Base-by-base conservation (phyloP, 1,284 basidiomycete genomes). In the Melampsora americana region DNA sequence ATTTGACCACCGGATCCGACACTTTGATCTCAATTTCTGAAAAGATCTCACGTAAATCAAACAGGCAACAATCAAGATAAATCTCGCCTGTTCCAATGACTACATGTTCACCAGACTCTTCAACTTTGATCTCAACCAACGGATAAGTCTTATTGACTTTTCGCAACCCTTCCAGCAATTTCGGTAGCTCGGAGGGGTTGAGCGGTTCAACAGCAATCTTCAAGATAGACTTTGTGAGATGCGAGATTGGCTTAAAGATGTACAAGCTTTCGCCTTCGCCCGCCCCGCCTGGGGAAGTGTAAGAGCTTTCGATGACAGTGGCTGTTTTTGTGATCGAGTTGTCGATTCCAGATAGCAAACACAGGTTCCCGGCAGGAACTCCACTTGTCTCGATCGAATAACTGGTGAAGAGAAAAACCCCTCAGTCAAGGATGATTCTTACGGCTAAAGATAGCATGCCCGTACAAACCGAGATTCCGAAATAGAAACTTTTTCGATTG, bases 21-120 rank as follows among this genome's bases (percentile, higher is more conserved):
- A 99, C 94, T 85, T 99, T 98, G 86, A 99, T 97, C 87, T 99
- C 96, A 80, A 99, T 97, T 85, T 99, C 96, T 62, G 92, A 89
- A 85, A 96, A 99, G 78, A 99, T 83, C 78, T 88, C 88, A 77
- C 96, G 87, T 78, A 99, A 85, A 84, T 99, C 96, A 82, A 99
- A 95, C 89, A 99, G 89, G 61, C 97, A 91, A 79, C 91, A 96
- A 83, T 99, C 96, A 80, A 99, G 86, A 84, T 96, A 98, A 66
- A 99, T 85, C 83, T 99, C 96, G 71, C 96, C 96, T 0, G 96
- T 98, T 64, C 96, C 96, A 78, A 99, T 89, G 70, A 99, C 85
- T 75, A 99, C 92, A 83, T 99, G 96, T 83, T 99, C 96, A 39
- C 96, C 96, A 70, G 91, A 93, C 84, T 99, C 96, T 84, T 99